Percentiles rank a stretch among this genome's conserved stretches.
Evolutionary conservation across 1,139 yeast genomes (phyloP).

Genomic region (Suhomyces wounanorum): DNA sequence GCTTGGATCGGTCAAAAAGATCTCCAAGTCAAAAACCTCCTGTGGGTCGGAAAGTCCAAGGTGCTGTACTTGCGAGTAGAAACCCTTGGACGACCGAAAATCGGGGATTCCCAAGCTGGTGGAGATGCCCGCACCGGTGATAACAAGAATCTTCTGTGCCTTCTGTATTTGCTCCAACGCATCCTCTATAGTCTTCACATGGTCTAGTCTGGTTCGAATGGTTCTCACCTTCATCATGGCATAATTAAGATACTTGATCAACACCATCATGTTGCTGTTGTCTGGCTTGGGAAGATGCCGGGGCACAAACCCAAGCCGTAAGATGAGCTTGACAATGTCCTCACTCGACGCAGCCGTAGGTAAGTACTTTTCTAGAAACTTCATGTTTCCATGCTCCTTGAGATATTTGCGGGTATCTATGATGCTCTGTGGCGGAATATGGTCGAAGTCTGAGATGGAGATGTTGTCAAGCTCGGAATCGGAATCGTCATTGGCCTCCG

Average conservation of each 20-base stretch:
- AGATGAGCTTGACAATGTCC: constrained; percentile 51
- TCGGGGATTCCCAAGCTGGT: constrained; percentile 94
- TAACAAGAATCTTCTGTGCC: constrained; percentile 68
- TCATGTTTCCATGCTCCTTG: constrained; percentile 60
- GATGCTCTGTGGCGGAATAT: constrained; percentile 20
- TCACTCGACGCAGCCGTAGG: constrained; percentile 60
- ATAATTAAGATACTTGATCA: constrained; percentile 54
- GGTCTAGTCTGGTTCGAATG: constrained; percentile 53
- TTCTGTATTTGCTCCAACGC: constrained; percentile 53
- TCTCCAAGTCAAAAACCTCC: constrained; percentile 81
- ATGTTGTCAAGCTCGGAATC: constrained; percentile 6
- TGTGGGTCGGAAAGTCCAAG: constrained; percentile 85
- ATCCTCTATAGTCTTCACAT: constrained; percentile 61
- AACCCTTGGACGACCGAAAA: constrained; percentile 87
- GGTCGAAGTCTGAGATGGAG: constrained; percentile 10
- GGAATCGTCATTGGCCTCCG: neutral
- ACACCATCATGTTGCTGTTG: constrained; percentile 44
- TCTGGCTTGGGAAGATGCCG: constrained; percentile 31
- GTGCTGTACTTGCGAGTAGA: constrained; percentile 70
- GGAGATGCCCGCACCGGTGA: constrained; percentile 96
- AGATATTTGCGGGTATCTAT: constrained; percentile 56
- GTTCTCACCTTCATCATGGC: constrained; percentile 62
- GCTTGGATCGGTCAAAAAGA: constrained; percentile 76
- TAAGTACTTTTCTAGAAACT: constrained; percentile 58
- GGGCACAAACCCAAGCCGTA: constrained; percentile 55